Conservation (phyloP, 345 rosid genomes). For the Murraya paniculata region DNA sequence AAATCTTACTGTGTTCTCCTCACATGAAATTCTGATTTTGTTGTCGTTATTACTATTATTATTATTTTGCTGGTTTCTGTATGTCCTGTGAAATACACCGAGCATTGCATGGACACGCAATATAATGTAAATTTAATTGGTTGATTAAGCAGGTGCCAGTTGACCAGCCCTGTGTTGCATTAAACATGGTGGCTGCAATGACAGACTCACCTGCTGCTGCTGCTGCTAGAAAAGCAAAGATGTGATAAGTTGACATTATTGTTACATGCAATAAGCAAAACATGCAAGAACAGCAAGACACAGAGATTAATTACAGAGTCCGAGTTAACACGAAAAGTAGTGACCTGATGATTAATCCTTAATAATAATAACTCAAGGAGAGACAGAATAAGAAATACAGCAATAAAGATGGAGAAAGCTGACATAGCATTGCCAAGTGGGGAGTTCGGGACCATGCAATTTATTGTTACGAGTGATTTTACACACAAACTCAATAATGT, state of each 20-base stretch:
- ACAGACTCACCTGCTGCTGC: conserved; percentile 63
- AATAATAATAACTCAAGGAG: neutral
- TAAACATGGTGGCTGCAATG: conserved; percentile 68
- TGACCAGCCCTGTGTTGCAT: conserved; percentile 81
- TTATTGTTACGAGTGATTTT: neutral
- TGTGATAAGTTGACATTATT: neutral
- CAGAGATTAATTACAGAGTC: neutral
- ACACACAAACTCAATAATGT: neutral
- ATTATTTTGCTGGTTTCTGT: neutral
- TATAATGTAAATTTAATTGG: neutral
- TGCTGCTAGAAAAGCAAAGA: neutral
- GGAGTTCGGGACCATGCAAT: neutral
- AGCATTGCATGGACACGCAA: neutral
- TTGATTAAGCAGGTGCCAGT: conserved; percentile 67
- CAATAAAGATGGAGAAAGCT: neutral
- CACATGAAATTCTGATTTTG: conserved; percentile 3
- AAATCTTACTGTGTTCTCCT: neutral
- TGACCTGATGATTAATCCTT: neutral
- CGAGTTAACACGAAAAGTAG: neutral
- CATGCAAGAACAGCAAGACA: neutral
- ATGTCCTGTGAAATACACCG: neutral
- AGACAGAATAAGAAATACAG: neutral
- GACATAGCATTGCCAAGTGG: neutral
- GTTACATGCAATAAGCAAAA: neutral
- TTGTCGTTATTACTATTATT: too few relatives aligned